Percentiles rank a stretch among this genome's conserved stretches.
These are phyloP conservation scores for Fomes fomentarius DNA, from an alignment of 1,284 basidiomycete species.

Conservation along the genomic window DNA sequence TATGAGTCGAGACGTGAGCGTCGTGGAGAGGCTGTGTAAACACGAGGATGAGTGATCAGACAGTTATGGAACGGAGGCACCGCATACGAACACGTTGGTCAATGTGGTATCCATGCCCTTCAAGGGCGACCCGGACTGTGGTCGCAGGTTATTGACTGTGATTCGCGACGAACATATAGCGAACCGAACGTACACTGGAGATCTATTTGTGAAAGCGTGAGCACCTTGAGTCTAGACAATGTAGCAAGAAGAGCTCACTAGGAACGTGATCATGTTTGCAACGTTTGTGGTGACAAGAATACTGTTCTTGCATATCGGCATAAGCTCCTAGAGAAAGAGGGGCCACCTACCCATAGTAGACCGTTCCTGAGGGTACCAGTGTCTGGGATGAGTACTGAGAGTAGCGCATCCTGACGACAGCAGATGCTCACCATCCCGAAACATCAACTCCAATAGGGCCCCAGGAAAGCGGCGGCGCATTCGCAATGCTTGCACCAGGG, in stretches of 20 bases:
- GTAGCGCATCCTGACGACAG: no score
- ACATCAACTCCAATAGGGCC: constrained; percentile 19
- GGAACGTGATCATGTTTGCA: constrained; percentile 27
- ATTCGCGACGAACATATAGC: no score
- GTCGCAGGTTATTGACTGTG: no score
- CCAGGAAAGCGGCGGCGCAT: constrained; percentile 15
- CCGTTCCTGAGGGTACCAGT: not conserved
- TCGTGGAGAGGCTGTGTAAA: constrained; percentile 15
- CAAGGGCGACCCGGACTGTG: constrained; percentile 15
- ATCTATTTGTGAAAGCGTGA: no score
- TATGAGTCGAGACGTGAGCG: constrained; percentile 20
- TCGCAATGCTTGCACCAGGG: constrained; percentile 14
- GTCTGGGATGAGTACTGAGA: not conserved
- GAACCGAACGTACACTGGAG: no score
- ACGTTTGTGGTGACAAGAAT: constrained; percentile 26
- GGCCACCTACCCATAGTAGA: constrained; percentile 12
- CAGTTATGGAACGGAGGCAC: no score
- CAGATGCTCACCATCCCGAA: constrained; percentile 28
- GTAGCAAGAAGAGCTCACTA: constrained; percentile 23
- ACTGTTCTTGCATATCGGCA: constrained; percentile 5
- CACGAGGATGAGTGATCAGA: not conserved
- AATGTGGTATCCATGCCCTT: constrained; percentile 20
- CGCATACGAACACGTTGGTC: constrained; percentile 29
- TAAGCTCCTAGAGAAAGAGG: no score
- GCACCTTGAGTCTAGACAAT: no score